These are phyloP conservation scores for Elymus sibiricus DNA, from an alignment of 176 grass and related monocot genomes.

Conservation along the genomic window DNA sequence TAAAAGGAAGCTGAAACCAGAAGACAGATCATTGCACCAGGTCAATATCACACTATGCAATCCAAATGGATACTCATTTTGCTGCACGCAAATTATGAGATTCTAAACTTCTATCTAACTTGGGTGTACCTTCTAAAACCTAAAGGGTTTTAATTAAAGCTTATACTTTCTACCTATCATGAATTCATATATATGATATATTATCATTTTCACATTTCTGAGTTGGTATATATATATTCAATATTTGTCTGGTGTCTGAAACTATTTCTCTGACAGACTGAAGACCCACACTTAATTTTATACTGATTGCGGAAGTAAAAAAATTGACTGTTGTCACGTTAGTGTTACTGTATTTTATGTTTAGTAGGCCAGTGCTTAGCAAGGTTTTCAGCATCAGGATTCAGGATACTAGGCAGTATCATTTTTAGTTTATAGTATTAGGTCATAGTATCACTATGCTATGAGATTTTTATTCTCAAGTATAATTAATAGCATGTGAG, in stretches of 20 bases:
- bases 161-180: conserved; percentile 1
- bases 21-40: conserved; percentile 86
- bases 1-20: conserved; percentile 92
- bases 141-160: background rate
- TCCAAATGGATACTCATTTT: conserved; percentile 7
- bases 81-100: background rate
- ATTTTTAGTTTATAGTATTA: background rate
- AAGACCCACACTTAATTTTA: conserved; percentile 6
- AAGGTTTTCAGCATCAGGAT: background rate
- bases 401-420: background rate
- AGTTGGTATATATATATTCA: background rate
- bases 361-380: background rate
- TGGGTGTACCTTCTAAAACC: background rate
- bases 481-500: conserved; percentile 15
- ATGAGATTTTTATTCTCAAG: no score
- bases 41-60: conserved; percentile 7
- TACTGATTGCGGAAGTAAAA: background rate
- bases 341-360: background rate
- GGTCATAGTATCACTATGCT: background rate
- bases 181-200: background rate
- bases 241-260: background rate
- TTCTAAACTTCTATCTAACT: background rate
- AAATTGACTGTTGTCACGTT: background rate
- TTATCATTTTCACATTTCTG: background rate
- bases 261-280: background rate